Percentiles rank a stretch among this genome's conserved stretches.
phyloP scores from a whole-genome alignment of 495 filamentous ascomycete genomes.

The Trichoderma erinaceum region DNA sequence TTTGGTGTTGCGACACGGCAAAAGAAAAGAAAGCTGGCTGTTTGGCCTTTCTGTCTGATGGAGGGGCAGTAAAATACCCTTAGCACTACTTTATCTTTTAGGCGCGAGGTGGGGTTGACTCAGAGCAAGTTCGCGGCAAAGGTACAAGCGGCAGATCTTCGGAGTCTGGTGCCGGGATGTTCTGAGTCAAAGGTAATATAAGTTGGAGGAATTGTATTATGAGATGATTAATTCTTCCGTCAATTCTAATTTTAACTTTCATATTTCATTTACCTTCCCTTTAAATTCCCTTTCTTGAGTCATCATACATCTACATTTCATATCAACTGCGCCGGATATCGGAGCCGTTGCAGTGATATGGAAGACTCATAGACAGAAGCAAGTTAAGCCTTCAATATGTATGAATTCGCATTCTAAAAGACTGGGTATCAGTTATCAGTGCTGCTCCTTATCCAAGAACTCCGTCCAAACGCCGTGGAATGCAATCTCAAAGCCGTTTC shows the following conservation, averaged over 20 bases:
- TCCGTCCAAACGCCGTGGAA: slow-evolving; percentile 1
- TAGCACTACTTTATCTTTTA: slow-evolving; percentile 13
- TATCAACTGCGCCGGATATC: not conserved
- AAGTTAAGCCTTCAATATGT: not conserved
- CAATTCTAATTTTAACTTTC: not conserved
- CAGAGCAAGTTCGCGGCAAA: not conserved
- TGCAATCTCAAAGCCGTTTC: not conserved
- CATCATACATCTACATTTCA: not conserved
- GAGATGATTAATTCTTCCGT: not conserved
- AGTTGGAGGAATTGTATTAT: not conserved
- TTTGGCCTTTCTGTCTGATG: not conserved
- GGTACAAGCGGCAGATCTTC: slow-evolving; percentile 3
- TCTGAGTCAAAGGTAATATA: not conserved
- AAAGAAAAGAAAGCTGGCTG: slow-evolving; percentile 1
- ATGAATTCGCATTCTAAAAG: not conserved
- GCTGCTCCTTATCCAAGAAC: not conserved
- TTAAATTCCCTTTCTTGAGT: not conserved
- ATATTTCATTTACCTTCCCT: not conserved
- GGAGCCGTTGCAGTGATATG: not conserved
- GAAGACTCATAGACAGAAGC: not conserved
- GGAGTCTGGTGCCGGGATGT: not conserved
- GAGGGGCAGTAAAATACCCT: slow-evolving; percentile 9
- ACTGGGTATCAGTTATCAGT: slow-evolving; percentile 14
- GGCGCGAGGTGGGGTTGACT: slow-evolving; percentile 13
- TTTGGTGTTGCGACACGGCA: not conserved